Evolutionary conservation across 148 eudicot genomes (phyloP).

Genomic region (Vaccinium corymbosum): DNA sequence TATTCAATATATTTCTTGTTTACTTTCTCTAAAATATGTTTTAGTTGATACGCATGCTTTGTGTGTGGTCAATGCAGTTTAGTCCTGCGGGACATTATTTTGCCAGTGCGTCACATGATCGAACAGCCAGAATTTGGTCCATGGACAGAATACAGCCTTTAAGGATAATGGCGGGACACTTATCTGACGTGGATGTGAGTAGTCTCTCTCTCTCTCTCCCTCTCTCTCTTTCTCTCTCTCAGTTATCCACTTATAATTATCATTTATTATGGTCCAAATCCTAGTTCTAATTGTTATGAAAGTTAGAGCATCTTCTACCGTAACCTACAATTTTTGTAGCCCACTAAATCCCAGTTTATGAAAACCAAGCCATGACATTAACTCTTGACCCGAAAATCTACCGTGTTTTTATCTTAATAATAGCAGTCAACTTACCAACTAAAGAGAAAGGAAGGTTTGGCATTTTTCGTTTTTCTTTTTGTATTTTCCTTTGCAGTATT

Average conservation of each 20-base stretch:
- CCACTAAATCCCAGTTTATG: background rate
- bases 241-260: background rate
- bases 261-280: background rate
- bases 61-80: slow-evolving; percentile 58
- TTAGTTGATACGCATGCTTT: slow-evolving; percentile 3
- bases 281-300: background rate
- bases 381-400: background rate
- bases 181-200: slow-evolving; percentile 98
- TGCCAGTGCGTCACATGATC: slow-evolving; percentile 96
- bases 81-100: slow-evolving; percentile 96
- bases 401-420: background rate
- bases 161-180: slow-evolving; percentile 99
- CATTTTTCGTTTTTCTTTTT: background rate
- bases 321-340: background rate
- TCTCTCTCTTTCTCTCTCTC: too few species aligned
- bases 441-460: background rate
- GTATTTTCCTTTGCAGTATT: background rate
- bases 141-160: slow-evolving; percentile 91
- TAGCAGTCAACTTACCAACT: background rate
- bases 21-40: background rate
- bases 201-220: slow-evolving; percentile 4
- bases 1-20: background rate
- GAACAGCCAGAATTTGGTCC: slow-evolving; percentile 98
- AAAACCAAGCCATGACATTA: background rate
- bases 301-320: background rate